Evolutionary conservation across 1,284 basidiomycete genomes (phyloP), one percentile per base, ranked within the genome.

Genomic region (Tremellales sp.): DNA sequence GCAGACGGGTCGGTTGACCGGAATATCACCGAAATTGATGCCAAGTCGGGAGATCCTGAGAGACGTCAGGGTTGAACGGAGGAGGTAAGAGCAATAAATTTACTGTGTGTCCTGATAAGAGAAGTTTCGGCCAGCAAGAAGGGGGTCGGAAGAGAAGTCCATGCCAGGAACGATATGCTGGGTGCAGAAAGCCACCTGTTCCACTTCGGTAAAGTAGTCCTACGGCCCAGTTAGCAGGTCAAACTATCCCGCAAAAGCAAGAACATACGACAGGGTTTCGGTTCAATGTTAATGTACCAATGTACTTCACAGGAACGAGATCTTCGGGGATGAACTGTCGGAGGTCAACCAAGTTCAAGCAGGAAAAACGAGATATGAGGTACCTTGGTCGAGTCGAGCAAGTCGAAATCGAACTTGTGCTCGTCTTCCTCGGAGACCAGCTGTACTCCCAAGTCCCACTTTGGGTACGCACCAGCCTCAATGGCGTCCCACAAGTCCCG

Each of bases 111-210:
- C 86, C 55, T 84, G 81, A 72, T 89, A 91, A 0, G 82, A 85
- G 71, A 90, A 90, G 71, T 87, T 87, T 34, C 88, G 77, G 14
- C 84, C 82, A 71, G 87, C 84, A n/a, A 91, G 75, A 18, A 91
- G 74, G 3, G 87, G 87, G 61, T 90, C 87, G 60, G 86, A 80
- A 53, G 81, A 83, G 68, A 86, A 84, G 37, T 75, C 86, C 58
- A 90, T 86, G 26, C 87, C 86, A 14, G 87, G 85, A 1, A 88
- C 85, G 44, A 89, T 74, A 60, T 90, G 85, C 35, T 79, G 71
- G 0, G 87, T 90, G 70, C 86, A 90, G 70, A 88, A 91, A 0
- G 86, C 87, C 37, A 73, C 70, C 70, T 87, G 85, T 70, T 92
- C 88, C 2, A 81, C 81, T 71, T 91, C 85, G 8, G 86, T 74